A percentile compares a stretch with the other conserved stretches of the same genome.
Evolutionary conservation across 2,329 filamentous ascomycete species (phyloP).

Genomic region (Ceratocystis papillata): DNA sequence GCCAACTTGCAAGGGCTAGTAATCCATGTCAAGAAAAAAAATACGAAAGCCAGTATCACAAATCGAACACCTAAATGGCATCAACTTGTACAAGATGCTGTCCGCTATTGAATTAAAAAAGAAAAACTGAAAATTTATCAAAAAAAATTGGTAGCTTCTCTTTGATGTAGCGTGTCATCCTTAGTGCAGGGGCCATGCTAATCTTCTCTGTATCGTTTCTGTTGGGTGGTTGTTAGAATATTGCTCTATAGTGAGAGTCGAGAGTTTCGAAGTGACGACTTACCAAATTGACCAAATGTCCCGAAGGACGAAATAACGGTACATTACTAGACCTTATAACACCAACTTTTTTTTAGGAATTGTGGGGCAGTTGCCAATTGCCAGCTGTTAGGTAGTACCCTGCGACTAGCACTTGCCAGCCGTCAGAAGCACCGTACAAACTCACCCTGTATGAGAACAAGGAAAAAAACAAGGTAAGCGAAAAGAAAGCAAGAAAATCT

Average conservation of each 20-base stretch:
- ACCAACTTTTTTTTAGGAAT: neutral
- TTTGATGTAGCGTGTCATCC: constrained; percentile 86
- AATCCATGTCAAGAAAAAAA: constrained; percentile 1
- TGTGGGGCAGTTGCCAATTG: neutral
- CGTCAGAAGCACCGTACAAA: no score
- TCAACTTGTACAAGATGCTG: neutral
- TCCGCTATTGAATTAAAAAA: neutral
- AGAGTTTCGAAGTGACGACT: constrained; percentile 7
- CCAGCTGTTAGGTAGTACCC: neutral
- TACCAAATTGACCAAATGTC: constrained; percentile 26
- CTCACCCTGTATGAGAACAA: neutral
- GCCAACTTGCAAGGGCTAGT: no score
- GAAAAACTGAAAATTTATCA: constrained; percentile 3
- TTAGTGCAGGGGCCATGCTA: constrained; percentile 83
- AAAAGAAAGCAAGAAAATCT: neutral
- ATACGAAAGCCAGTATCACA: no score
- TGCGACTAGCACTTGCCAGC: neutral
- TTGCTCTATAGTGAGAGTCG: no score
- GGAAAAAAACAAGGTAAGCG: neutral
- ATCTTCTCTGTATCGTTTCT: constrained; percentile 52
- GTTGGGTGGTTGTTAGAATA: constrained; percentile 12
- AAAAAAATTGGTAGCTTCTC: constrained; percentile 47
- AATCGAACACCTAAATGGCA: constrained; percentile 16
- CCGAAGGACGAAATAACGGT: constrained; percentile 19
- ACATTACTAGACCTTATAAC: constrained; percentile 17